Conservation (phyloP, 2,329 filamentous ascomycete genomes). For the Aspergillus udagawae region DNA sequence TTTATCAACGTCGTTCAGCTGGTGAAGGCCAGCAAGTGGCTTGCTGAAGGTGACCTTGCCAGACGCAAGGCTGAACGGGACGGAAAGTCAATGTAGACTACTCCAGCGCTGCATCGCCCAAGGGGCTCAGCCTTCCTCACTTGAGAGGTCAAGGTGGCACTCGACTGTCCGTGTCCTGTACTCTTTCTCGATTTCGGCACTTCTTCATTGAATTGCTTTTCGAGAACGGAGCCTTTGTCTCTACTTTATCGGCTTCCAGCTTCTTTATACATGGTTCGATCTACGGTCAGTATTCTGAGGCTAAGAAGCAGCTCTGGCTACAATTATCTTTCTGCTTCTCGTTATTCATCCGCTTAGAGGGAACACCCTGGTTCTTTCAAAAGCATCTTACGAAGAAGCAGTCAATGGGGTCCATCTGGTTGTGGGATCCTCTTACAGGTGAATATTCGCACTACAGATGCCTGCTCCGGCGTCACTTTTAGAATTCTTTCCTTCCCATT, state of each 20-base stretch:
- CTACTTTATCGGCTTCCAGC: conserved; percentile 7
- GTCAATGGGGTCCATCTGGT: not conserved
- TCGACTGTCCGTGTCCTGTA: not conserved
- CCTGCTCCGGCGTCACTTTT: conserved; percentile 1
- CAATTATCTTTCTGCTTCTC: conserved; percentile 10
- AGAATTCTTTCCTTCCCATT: conserved; percentile 4
- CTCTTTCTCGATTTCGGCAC: conserved; percentile 7
- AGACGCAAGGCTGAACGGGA: conserved; percentile 52
- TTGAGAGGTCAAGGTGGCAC: not conserved
- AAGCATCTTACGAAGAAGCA: not conserved
- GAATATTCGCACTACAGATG: conserved; percentile 1
- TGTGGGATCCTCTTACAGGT: conserved; percentile 4
- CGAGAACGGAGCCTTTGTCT: conserved; percentile 6
- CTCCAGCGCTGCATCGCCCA: not conserved
- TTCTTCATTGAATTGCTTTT: not conserved
- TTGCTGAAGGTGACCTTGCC: conserved; percentile 84
- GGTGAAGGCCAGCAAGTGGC: conserved; percentile 84
- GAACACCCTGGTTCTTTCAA: not conserved
- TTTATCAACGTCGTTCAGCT: conserved; percentile 91
- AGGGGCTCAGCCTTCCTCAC: not conserved
- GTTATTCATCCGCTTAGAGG: conserved; percentile 10
- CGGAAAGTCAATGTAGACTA: conserved; percentile 22
- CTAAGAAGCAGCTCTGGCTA: conserved; percentile 5
- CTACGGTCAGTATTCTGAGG: conserved; percentile 23
- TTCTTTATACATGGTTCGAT: conserved; percentile 30